Evolutionary conservation across 225 moss, liverwort and hornwort genomes (phyloP).

Genomic region (Sphagnum contortum): DNA sequence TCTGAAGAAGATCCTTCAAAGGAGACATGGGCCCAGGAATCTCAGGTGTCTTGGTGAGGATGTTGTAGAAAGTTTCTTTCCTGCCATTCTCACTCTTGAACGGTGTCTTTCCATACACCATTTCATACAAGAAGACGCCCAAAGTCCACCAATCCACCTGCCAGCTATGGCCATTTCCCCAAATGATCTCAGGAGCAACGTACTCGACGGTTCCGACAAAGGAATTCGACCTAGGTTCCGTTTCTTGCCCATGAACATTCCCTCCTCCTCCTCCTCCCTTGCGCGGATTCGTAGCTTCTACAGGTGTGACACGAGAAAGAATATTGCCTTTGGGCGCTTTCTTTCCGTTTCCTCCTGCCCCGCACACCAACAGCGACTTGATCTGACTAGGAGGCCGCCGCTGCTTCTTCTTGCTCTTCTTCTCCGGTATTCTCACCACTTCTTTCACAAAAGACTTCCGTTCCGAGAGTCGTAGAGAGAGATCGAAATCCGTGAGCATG

Average conservation of each 20-base stretch:
- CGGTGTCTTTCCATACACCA: constrained; percentile 33
- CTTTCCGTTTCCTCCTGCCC: too few species aligned
- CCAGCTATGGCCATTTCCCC: constrained; percentile 37
- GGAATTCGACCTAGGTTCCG: constrained; percentile 14
- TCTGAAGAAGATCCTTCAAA: constrained; percentile 24
- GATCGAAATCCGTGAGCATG: constrained; percentile 50
- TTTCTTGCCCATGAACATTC: constrained; percentile 1
- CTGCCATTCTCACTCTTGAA: constrained; percentile 36
- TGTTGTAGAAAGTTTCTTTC: constrained; percentile 35
- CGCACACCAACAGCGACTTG: too few species aligned
- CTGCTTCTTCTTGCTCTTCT: constrained; percentile 10
- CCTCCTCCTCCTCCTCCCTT: too few species aligned
- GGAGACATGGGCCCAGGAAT: constrained; percentile 6
- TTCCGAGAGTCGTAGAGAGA: constrained; percentile 23
- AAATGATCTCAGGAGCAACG: constrained; percentile 39
- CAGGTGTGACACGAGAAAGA: too few species aligned
- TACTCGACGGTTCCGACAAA: constrained; percentile 55
- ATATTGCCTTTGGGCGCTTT: too few species aligned
- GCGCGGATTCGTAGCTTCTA: too few species aligned
- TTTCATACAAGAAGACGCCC: constrained; percentile 36
- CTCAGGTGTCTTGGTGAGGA: constrained; percentile 17
- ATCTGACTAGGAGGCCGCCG: too few species aligned
- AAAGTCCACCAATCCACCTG: constrained; percentile 53
- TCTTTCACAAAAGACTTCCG: neutral
- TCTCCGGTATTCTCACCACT: neutral